phyloP scores from a whole-genome alignment of 805 yeast species.

The Huiozyma naganishii region DNA sequence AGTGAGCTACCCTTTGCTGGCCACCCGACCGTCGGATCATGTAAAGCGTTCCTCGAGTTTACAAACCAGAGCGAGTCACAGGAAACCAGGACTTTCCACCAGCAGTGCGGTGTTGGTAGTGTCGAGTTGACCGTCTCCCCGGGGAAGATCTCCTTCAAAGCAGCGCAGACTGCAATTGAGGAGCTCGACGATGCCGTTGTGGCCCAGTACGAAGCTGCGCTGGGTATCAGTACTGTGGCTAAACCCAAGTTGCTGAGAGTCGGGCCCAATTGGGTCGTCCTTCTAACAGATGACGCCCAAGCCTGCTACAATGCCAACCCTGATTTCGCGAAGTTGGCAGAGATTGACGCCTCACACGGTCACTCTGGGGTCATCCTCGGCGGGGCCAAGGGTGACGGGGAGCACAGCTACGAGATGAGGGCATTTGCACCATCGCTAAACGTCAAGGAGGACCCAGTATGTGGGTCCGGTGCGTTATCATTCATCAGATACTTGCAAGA shows the following conservation, averaged over 20 bases:
- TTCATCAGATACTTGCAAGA: conserved; percentile 23
- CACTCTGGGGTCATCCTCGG: conserved; percentile 32
- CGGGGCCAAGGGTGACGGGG: conserved; percentile 24
- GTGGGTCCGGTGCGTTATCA: conserved; percentile 41
- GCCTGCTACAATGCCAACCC: conserved; percentile 28
- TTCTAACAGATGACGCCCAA: conserved; percentile 25
- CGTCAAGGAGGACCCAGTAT: conserved; percentile 42
- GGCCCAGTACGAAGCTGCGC: conserved; percentile 5
- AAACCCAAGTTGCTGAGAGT: conserved; percentile 28
- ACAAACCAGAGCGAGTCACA: conserved; percentile 13
- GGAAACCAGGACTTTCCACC: conserved; percentile 24
- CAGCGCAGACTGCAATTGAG: conserved; percentile 8
- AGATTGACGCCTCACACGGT: conserved; percentile 11
- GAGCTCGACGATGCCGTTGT: conserved; percentile 6
- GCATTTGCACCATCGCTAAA: conserved; percentile 33
- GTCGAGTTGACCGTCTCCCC: conserved; percentile 26
- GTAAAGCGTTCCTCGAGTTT: conserved; percentile 35
- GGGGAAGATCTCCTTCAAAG: conserved; percentile 24
- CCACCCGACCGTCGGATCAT: conserved; percentile 50
- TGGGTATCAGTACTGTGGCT: conserved; percentile 8
- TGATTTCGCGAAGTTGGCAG: conserved; percentile 19
- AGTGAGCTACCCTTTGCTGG: conserved; percentile 52
- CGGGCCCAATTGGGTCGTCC: conserved; percentile 39
- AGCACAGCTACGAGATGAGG: conserved; percentile 32
- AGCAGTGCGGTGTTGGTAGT: conserved; percentile 38